These are phyloP conservation scores for Calonectria pseudoreteaudii DNA, from an alignment of 2,329 filamentous ascomycete species.

Conservation along the genomic window DNA sequence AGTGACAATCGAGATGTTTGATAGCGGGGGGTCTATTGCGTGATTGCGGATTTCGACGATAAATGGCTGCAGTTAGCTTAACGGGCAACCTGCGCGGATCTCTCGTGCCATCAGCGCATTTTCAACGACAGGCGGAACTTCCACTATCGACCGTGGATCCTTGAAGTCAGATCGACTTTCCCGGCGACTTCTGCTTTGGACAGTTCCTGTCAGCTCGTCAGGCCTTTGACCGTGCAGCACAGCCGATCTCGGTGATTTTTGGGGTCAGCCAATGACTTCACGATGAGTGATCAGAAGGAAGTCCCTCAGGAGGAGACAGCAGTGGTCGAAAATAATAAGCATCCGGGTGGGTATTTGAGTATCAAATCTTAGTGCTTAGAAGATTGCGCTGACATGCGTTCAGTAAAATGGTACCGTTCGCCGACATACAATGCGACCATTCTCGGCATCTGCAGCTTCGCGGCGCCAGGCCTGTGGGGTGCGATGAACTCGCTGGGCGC, in stretches of 20 bases:
- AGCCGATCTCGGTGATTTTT: no score
- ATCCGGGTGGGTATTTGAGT: not conserved
- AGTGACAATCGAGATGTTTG: not conserved
- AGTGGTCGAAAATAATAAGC: not conserved
- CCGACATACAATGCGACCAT: constrained; percentile 45
- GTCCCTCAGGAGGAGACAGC: not conserved
- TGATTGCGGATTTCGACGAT: constrained; percentile 2
- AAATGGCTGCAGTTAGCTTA: not conserved
- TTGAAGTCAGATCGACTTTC: not conserved
- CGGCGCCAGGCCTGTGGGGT: constrained; percentile 43
- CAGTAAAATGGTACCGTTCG: constrained; percentile 42
- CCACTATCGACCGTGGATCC: not conserved
- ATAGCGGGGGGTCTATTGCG: constrained; percentile 12
- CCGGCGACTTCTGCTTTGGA: no score
- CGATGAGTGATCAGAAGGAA: constrained; percentile 12
- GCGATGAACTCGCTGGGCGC: constrained; percentile 46
- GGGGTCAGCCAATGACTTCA: not conserved
- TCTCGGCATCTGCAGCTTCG: constrained; percentile 44
- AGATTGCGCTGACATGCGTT: not conserved
- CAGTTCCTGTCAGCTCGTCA: no score
- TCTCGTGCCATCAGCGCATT: not conserved
- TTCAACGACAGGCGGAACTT: no score
- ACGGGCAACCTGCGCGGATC: not conserved
- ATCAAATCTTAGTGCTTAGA: not conserved
- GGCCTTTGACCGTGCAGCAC: not conserved